Conservation (phyloP, 179 eudicot genomes). For the Spergularia azorica region DNA sequence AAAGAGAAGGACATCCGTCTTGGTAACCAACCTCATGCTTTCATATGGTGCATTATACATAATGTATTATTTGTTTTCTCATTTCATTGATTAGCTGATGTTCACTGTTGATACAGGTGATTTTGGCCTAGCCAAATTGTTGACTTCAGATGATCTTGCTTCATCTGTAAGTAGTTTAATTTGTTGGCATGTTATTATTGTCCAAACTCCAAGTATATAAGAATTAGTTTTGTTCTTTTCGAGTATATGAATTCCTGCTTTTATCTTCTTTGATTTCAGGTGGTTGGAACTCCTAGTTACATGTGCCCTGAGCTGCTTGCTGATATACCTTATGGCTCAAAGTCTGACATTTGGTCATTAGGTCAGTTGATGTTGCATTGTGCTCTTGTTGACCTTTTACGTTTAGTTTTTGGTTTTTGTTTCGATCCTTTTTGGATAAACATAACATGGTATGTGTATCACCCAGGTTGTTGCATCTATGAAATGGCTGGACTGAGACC, state of each 20-base stretch:
- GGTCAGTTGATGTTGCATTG: constrained; percentile 42
- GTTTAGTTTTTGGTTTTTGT: neutral
- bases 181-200: neutral
- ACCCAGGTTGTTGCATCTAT: constrained; percentile 51
- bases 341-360: constrained; percentile 97
- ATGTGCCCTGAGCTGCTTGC: constrained; percentile 99
- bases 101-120: constrained; percentile 59
- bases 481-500: constrained; percentile 57
- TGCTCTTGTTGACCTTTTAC: neutral
- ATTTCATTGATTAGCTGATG: constrained; percentile 9
- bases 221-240: neutral
- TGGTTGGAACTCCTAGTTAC: constrained; percentile 98
- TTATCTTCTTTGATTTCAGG: constrained; percentile 41
- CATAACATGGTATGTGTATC: constrained; percentile 16
- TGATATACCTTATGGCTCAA: constrained; percentile 98
- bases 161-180: constrained; percentile 73
- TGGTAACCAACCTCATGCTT: constrained; percentile 46
- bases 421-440: neutral
- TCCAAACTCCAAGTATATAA: neutral
- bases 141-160: constrained; percentile 85
- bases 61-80: neutral
- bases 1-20: constrained; percentile 83
- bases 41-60: neutral
- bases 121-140: constrained; percentile 92
- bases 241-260: constrained; percentile 2